Percentiles rank a stretch among this genome's conserved stretches.
Conservation (phyloP, 2,329 filamentous ascomycete species). For the Ophiostoma ips region DNA sequence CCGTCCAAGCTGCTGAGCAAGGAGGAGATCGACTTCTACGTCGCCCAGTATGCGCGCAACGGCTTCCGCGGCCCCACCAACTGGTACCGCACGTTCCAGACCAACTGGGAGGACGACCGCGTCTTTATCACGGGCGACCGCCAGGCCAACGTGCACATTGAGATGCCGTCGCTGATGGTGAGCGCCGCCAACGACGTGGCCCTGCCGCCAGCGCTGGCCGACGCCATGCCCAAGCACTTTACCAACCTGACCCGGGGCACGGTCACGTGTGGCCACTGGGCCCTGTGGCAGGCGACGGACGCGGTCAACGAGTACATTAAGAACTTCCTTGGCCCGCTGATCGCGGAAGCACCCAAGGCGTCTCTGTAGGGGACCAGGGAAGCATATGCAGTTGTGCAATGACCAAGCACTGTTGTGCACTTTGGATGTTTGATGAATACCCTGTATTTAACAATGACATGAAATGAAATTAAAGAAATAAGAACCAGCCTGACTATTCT, state of each 20-base stretch:
- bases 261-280: conserved; percentile 69
- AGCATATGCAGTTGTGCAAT: background rate
- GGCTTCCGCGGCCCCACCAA: conserved; percentile 70
- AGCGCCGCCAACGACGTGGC: conserved; percentile 57
- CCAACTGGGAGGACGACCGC: conserved; percentile 66
- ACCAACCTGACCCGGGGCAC: conserved; percentile 49
- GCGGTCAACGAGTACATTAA: conserved; percentile 56
- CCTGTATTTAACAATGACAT: background rate
- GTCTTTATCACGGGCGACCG: conserved; percentile 41
- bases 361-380: conserved; percentile 25
- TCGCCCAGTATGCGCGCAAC: conserved; percentile 52
- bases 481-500: no score
- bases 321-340: conserved; percentile 49
- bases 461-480: background rate
- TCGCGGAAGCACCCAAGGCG: conserved; percentile 17
- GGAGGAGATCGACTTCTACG: conserved; percentile 67
- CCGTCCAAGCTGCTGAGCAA: conserved; percentile 45
- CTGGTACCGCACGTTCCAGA: conserved; percentile 67
- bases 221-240: conserved; percentile 55
- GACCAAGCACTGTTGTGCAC: no score
- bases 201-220: conserved; percentile 56
- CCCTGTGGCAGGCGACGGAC: conserved; percentile 56
- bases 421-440: background rate
- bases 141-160: conserved; percentile 28
- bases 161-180: conserved; percentile 60